Evolutionary conservation across 2,329 filamentous ascomycete species (phyloP).

Genomic region (Hypomyces rosellus): DNA sequence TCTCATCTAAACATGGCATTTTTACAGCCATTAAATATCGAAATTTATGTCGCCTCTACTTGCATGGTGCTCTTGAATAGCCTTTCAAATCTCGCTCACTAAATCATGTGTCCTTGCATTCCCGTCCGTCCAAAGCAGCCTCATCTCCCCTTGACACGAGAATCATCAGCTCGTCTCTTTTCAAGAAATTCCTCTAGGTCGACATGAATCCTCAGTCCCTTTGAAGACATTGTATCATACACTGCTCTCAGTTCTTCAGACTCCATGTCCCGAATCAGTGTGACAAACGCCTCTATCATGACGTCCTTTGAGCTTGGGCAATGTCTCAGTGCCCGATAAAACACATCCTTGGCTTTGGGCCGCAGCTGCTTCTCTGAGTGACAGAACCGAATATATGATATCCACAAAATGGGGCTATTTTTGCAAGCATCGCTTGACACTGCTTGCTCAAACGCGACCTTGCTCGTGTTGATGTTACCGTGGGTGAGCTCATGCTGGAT

Average conservation of each 20-base stretch:
- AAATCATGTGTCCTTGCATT: no score
- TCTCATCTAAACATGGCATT: no score
- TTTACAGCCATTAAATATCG: no score
- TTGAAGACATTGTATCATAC: constrained; percentile 40
- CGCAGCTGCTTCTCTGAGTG: constrained; percentile 31
- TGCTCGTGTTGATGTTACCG: constrained; percentile 44
- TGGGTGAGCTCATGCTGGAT: constrained; percentile 43
- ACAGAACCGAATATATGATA: constrained; percentile 44
- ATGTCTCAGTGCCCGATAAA: constrained; percentile 40
- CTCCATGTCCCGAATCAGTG: constrained; percentile 38
- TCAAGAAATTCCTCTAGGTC: constrained; percentile 45
- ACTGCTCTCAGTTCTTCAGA: constrained; percentile 43
- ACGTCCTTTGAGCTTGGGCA: constrained; percentile 46
- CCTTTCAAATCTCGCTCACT: no score
- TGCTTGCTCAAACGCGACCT: constrained; percentile 47
- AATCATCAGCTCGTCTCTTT: constrained; percentile 19
- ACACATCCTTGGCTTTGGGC: constrained; percentile 39
- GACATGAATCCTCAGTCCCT: constrained; percentile 44
- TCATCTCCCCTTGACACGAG: constrained; percentile 4
- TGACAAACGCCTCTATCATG: constrained; percentile 46
- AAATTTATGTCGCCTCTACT: no score
- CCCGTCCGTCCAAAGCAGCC: no score
- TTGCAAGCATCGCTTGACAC: constrained; percentile 34
- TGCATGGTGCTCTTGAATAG: no score
- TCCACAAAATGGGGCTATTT: constrained; percentile 41